Conservation (phyloP, 2,329 filamentous ascomycete species). For the Cladosporium sp. region DNA sequence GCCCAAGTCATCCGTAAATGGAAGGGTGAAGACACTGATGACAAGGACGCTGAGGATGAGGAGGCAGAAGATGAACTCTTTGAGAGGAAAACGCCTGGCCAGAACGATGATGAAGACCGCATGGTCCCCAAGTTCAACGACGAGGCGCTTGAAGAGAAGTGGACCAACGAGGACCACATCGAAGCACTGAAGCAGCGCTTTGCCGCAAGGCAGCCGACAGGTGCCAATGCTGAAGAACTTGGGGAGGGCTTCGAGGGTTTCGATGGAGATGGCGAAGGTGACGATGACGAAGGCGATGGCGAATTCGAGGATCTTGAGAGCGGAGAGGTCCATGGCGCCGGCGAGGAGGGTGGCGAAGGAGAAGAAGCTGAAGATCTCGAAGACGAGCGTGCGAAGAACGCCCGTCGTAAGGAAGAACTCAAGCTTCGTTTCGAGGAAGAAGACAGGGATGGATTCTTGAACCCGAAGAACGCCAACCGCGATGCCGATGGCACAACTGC, state of each 20-base stretch:
- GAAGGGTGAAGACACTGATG: slow-evolving; percentile 61
- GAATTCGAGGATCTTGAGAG: slow-evolving; percentile 83
- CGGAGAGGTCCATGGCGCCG: slow-evolving; percentile 52
- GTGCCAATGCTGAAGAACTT: slow-evolving; percentile 42
- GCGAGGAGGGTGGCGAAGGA: slow-evolving; percentile 38
- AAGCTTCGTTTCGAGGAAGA: slow-evolving; percentile 95
- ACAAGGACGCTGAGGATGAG: slow-evolving; percentile 53
- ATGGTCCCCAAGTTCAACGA: slow-evolving; percentile 76
- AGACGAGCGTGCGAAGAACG: slow-evolving; percentile 85
- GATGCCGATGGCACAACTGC: slow-evolving; percentile 59
- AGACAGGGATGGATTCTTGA: slow-evolving; percentile 91
- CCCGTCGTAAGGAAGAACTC: slow-evolving; percentile 86
- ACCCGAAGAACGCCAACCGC: slow-evolving; percentile 75
- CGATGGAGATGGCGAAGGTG: slow-evolving; percentile 36
- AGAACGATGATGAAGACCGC: slow-evolving; percentile 62
- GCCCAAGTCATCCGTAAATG: slow-evolving; percentile 72
- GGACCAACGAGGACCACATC: slow-evolving; percentile 73
- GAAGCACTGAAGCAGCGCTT: slow-evolving; percentile 72
- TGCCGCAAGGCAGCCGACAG: slow-evolving; percentile 60
- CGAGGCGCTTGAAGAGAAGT: slow-evolving; percentile 74
- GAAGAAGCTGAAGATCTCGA: slow-evolving; percentile 58
- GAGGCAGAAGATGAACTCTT: slow-evolving; percentile 61
- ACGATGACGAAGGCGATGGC: slow-evolving; percentile 68
- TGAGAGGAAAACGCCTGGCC: slow-evolving; percentile 50
- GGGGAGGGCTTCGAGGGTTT: slow-evolving; percentile 45